Base-by-base conservation (phyloP, 495 filamentous ascomycete species). In the Coniosporium apollinis region DNA sequence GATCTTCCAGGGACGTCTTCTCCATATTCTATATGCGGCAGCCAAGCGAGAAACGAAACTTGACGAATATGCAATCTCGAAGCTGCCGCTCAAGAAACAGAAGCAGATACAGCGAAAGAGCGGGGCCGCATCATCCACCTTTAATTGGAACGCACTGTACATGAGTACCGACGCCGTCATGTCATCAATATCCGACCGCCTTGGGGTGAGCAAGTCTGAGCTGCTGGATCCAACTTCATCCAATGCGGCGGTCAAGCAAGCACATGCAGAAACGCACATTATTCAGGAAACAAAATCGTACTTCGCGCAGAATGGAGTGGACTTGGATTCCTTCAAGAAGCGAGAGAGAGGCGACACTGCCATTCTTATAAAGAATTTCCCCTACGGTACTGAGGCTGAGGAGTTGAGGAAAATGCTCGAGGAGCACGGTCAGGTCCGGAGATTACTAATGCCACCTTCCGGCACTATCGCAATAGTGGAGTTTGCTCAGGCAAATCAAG, bases 121-220 rank as follows among this genome's bases (percentile, higher is more conserved):
- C 25, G 73, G 80, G 36, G 79, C 85, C 18, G 67, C 80, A 10
- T 74, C 74, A 5, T 74, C 67, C 5, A 70, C 70, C 7, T 94
- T 94, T 57, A 93, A 81, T 52, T 97, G 89, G 91, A 97, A 96
- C 60, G 85, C 84, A 11, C 62, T 97, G 29, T 96, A 89, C 55
- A 89, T 97, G 85, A 94, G 77, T 56, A 82, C 91, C 60, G 86
- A 99, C 65, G 82, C 89, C 28, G 86, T 96, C 25, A 85, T 94
- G 57, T 79, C 81, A 28, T 87, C 85, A 10, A 71, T 94, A 29
- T 80, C 91, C 25, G 71, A 82, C 48, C 76, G 86, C 36, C 61
- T 96, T 4, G 84, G 85, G 11, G 68, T 96, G 18, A 73, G 78
- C 11, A 99, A 96, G 59, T 70, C 81, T 6, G 85, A 94, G 37